Base-by-base conservation (phyloP, 2,329 filamentous ascomycete genomes). In the Cladophialophora exuberans region DNA sequence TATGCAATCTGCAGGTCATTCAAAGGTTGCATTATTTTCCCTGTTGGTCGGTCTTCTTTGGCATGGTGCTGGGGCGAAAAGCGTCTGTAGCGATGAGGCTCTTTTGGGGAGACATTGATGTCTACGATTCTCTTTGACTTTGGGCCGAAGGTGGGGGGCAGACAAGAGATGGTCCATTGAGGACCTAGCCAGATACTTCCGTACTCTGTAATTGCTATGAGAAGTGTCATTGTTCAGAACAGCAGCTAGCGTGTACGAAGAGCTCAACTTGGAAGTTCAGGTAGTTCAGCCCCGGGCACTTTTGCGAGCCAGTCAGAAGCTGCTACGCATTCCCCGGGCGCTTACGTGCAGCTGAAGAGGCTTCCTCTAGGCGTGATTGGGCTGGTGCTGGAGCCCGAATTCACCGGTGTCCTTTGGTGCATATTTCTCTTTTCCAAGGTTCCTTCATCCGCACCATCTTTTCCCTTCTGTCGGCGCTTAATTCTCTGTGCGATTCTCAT, bases 381-480 rank as follows among this genome's bases (percentile, higher is more conserved):
- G 9, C 18, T 20, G 30, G 15, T 10, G 9, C 36, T 28, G 7
- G 26, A 15, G 15, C 26, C 28, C 30, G 22, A 39, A 13, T 18
- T 10, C 35, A 15, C 25, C 43, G 28, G 28, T 43, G 13, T 23
- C 39, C 17, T 15, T 25, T 20, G 38, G 38, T 42, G 20, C 38
- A 20, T 42, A 23, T 42, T 20, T 28, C 41, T 30, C 47, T 43
- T 42, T 43, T 31, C 30, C 38, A 17, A n/a, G n/a, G n/a, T n/a
- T n/a, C n/a, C n/a, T n/a, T 41, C 46, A 48, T 35, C 58, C 58
- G 52, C 58, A 61, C 49, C 58, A 43, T 58, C 55, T 52, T 39
- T 53, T 55, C 54, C 51, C 46, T 38, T 48, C 31, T 31, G 43
- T 61, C 58, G 58, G 58, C 58, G 58, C 58, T 55, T 61, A 61